phyloP scores from a whole-genome alignment of 139 green algal species.

The Tetradesmus obliquus region DNA sequence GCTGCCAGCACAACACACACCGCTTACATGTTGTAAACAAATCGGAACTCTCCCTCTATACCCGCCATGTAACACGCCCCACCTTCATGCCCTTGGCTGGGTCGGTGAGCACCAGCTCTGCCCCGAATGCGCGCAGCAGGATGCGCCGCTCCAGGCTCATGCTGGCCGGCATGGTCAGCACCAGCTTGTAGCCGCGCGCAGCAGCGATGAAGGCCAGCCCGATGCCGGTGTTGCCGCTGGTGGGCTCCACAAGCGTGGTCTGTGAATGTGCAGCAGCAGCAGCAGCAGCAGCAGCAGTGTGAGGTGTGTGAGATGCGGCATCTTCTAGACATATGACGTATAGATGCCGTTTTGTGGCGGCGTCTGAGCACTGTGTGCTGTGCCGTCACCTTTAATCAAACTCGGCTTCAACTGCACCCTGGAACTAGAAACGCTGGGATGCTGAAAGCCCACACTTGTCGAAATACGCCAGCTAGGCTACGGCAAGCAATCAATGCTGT shows the following conservation, averaged over 20 bases:
- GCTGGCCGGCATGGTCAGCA: constrained; percentile 97
- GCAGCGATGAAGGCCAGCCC: constrained; percentile 96
- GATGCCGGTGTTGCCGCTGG: constrained; percentile 90
- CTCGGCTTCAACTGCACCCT: too few species aligned
- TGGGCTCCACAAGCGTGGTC: constrained; percentile 96
- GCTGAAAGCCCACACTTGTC: too few species aligned
- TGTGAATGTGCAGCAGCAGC: constrained; percentile 13
- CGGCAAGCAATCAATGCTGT: too few species aligned
- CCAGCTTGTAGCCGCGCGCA: constrained; percentile 88
- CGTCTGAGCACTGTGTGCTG: neutral
- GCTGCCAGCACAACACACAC: too few species aligned
- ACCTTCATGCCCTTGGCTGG: constrained; percentile 79
- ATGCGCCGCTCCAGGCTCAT: constrained; percentile 97
- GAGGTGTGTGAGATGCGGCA: neutral
- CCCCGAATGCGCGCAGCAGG: constrained; percentile 92
- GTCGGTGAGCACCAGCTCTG: constrained; percentile 92
- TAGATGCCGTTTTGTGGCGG: neutral
- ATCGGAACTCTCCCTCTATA: too few species aligned
- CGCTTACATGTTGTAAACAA: too few species aligned
- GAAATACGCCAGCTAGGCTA: too few species aligned
- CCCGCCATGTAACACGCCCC: neutral
- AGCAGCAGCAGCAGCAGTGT: neutral
- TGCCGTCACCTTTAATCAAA: too few species aligned
- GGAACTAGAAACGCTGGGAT: too few species aligned
- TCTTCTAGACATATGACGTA: neutral